phyloP scores from a whole-genome alignment of 495 filamentous ascomycete genomes.

The Aspergillus biplanus region DNA sequence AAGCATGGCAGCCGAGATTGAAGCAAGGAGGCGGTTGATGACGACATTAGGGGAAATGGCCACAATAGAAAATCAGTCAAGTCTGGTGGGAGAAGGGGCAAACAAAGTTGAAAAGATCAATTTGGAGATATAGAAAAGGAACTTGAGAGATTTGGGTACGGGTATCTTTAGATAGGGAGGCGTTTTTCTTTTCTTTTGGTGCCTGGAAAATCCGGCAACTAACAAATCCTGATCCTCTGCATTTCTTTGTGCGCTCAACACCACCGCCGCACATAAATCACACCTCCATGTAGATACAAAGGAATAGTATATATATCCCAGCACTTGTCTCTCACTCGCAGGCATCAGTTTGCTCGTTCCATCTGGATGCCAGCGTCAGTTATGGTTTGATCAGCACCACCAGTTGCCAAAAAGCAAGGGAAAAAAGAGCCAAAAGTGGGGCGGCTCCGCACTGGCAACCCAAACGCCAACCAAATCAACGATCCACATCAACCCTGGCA shows the following conservation, averaged over 20 bases:
- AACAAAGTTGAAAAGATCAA: constrained; percentile 1
- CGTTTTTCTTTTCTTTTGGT: not conserved
- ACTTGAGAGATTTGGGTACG: not conserved
- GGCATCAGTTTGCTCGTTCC: too few species aligned
- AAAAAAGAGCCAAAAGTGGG: constrained; percentile 19
- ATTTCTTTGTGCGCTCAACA: too few species aligned
- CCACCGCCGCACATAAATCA: too few species aligned
- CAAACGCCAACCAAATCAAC: constrained; percentile 7
- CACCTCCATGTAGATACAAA: too few species aligned
- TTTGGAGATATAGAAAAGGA: not conserved
- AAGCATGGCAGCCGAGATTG: constrained; percentile 42
- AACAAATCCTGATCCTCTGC: too few species aligned
- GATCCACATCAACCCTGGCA: too few species aligned
- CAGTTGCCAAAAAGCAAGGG: not conserved
- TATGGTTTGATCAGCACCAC: too few species aligned
- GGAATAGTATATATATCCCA: too few species aligned
- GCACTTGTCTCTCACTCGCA: too few species aligned
- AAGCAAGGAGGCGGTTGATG: constrained; percentile 43
- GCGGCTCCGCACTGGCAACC: constrained; percentile 17
- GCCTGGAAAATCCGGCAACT: not conserved
- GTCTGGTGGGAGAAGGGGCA: not conserved
- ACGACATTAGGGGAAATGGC: constrained; percentile 33
- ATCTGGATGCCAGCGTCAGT: too few species aligned
- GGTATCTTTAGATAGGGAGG: not conserved
- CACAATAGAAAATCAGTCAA: not conserved